These are phyloP conservation scores for Puccinia horiana DNA, from an alignment of 1,284 basidiomycete genomes.

Conservation along the genomic window DNA sequence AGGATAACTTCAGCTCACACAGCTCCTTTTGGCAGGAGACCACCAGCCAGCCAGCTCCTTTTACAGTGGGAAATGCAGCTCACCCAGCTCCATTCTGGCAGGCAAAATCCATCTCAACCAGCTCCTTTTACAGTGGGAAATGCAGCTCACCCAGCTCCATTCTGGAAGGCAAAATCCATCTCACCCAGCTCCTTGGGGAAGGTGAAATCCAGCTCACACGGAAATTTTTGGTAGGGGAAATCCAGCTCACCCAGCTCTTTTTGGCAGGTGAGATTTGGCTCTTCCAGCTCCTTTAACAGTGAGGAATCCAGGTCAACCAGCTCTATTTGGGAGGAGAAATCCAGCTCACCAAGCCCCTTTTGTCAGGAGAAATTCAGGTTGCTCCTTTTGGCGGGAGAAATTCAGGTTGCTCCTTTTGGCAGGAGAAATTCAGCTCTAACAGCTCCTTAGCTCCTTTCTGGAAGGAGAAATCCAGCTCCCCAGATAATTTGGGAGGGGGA, in stretches of 20 bases:
- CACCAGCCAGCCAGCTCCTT: neutral
- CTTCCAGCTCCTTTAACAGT: neutral
- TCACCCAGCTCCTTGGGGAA: too few relatives aligned
- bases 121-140: neutral
- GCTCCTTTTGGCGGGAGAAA: too few relatives aligned
- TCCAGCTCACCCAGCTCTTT: too few relatives aligned
- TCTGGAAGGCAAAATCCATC: neutral
- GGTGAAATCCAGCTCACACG: neutral
- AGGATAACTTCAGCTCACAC: neutral
- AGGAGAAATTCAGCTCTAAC: too few relatives aligned
- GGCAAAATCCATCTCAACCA: neutral
- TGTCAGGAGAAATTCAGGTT: too few relatives aligned
- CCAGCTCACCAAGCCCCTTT: too few relatives aligned
- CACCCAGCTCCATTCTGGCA: neutral
- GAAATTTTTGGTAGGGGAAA: neutral
- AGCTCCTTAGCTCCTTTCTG: neutral
- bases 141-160: neutral
- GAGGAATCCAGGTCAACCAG: too few relatives aligned
- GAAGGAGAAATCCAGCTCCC: neutral
- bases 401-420: neutral
- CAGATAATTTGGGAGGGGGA: neutral
- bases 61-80: neutral
- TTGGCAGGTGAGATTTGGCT: too few relatives aligned
- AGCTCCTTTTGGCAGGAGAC: neutral
- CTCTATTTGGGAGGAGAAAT: too few relatives aligned